A percentile compares a stretch with the other conserved stretches of the same genome.
Evolutionary conservation across 2,329 filamentous ascomycete genomes (phyloP).

Genomic region (Ceratocystis cubensis): DNA sequence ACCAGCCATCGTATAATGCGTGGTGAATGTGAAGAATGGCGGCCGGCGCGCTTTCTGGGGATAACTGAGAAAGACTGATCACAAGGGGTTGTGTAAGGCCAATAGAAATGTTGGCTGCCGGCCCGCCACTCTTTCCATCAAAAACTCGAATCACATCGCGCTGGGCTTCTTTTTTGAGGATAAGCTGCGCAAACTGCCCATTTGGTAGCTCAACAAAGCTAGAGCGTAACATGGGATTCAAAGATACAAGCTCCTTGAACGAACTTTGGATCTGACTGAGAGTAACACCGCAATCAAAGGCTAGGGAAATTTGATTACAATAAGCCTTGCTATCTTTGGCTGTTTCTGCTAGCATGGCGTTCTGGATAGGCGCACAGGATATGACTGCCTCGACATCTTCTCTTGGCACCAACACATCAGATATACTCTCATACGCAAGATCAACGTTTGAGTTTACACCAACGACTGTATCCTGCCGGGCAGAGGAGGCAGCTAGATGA

Average conservation of each 20-base stretch:
- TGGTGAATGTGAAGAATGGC: slow-evolving; percentile 58
- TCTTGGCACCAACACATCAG: neutral
- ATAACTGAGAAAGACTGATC: neutral
- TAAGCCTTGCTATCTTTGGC: slow-evolving; percentile 48
- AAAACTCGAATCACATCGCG: neutral
- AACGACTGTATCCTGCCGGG: neutral
- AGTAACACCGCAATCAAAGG: slow-evolving; percentile 33
- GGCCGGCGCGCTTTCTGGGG: slow-evolving; percentile 18
- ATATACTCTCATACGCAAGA: neutral
- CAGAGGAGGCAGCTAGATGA: neutral
- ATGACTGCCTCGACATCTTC: slow-evolving; percentile 33
- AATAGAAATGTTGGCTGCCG: neutral
- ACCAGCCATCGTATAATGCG: slow-evolving; percentile 88
- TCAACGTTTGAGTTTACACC: neutral
- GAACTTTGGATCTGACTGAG: slow-evolving; percentile 35
- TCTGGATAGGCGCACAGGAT: slow-evolving; percentile 61
- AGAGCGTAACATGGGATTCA: slow-evolving; percentile 58
- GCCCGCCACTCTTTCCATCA: neutral
- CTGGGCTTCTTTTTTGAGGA: slow-evolving; percentile 37
- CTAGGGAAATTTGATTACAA: slow-evolving; percentile 63
- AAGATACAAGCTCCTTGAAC: slow-evolving; percentile 37
- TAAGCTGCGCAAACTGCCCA: slow-evolving; percentile 44
- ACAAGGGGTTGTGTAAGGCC: neutral
- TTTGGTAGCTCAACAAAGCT: slow-evolving; percentile 52
- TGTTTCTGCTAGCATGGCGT: slow-evolving; percentile 71